Evolutionary conservation across 257 asterid genomes (phyloP), one percentile per base, ranked within the genome.

Genomic region (Perilla frutescens): DNA sequence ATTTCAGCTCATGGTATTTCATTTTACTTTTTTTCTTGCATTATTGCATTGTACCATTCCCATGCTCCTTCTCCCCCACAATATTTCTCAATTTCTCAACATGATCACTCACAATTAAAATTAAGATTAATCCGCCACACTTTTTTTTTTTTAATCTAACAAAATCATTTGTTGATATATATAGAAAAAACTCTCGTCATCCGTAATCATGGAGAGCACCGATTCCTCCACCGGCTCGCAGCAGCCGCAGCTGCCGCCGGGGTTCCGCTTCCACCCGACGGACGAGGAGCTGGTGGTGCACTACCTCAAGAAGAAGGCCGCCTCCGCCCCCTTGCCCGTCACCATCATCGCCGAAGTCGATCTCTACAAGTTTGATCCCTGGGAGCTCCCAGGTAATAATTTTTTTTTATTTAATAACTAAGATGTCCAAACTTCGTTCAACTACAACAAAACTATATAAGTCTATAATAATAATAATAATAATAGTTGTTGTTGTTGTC

Each of bases 201-300:
- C 55, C 20, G 7, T 8, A 7, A 15, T 29, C 9, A 86, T 88
- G 91, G 94, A 84, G 48, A 86, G 91, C 79, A 77, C 80, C 11
- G 87, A 86, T 76, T 80, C 87, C 6, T 86, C 93, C 8, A 76
- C 77, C 3, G 82, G 81, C 0, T 71, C 85, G 0, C 84, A 68
- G 64, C 90, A 87, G 72, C 89, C 93, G 11, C 89, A 82, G 62
- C 88, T 88, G 10, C 90, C 88, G 14, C 94, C 94, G 66, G 91
- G 94, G 0, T 86, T 87, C 66, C 85, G 92, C 0, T 87, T 88
- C 84, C 93, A 84, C 60, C 93, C 93, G 7, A 88, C 93, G 11
- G 91, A 88, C 57, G 94, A 88, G 72, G 94, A 88, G 36, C 83
- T 86, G 26, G 86, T 88, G 31, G 87, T 88, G 29, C 87, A 84